These are phyloP conservation scores for Phialophora tarda DNA, from an alignment of 2,329 filamentous ascomycete species.

Conservation along the genomic window DNA sequence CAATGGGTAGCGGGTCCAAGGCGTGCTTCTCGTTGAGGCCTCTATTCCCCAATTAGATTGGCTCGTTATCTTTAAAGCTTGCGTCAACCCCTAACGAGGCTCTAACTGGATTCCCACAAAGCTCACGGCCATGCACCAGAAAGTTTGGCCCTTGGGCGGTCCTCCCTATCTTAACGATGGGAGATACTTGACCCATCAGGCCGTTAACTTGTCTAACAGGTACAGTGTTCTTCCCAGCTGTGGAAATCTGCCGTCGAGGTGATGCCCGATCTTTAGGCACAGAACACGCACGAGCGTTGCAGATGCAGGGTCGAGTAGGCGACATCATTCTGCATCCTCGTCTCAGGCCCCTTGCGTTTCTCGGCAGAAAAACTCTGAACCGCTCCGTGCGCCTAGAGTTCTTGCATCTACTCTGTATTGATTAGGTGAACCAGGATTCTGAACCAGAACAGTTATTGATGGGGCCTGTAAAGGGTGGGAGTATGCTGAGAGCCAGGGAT, in stretches of 20 bases:
- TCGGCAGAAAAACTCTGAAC: conserved; percentile 20
- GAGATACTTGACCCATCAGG: neutral
- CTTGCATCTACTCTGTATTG: neutral
- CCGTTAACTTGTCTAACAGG: neutral
- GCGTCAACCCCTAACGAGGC: conserved; percentile 18
- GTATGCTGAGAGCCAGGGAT: neutral
- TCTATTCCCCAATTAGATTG: conserved; percentile 21
- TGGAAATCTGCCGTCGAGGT: neutral
- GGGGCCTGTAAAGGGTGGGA: neutral
- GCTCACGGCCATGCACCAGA: conserved; percentile 2
- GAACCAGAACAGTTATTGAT: neutral
- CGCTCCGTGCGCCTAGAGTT: no score
- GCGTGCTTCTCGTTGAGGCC: conserved; percentile 14
- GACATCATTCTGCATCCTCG: conserved; percentile 28
- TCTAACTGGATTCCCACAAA: conserved; percentile 12
- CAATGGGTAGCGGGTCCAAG: conserved; percentile 16
- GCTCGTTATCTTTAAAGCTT: conserved; percentile 12
- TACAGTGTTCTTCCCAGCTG: neutral
- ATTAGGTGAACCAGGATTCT: conserved; percentile 15
- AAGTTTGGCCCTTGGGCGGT: neutral
- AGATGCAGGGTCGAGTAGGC: conserved; percentile 25
- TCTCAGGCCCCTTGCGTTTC: conserved; percentile 7
- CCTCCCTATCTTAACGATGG: neutral
- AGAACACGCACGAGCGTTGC: neutral
- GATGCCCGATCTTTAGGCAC: neutral